Percentiles rank a stretch among this genome's conserved stretches.
Evolutionary conservation across 805 yeast genomes (phyloP).

Genomic region (Ogataea zsoltii): DNA sequence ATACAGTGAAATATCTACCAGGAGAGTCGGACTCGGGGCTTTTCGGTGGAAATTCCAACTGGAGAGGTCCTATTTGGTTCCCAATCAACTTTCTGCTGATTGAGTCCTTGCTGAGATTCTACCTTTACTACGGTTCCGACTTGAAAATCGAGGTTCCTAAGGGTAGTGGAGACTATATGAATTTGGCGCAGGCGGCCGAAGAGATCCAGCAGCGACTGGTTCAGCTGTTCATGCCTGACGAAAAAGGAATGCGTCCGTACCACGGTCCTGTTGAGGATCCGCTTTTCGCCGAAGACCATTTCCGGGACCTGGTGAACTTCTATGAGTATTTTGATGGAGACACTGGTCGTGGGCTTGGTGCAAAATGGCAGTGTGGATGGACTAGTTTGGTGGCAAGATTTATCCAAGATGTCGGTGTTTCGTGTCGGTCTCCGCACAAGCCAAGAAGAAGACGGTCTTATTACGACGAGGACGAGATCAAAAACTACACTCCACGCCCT

Average conservation of each 20-base stretch:
- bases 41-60: slow-evolving; percentile 95
- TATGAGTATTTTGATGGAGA: slow-evolving; percentile 93
- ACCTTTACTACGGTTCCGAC: slow-evolving; percentile 82
- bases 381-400: slow-evolving; percentile 89
- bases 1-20: slow-evolving; percentile 71
- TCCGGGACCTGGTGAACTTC: slow-evolving; percentile 74
- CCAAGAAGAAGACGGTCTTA: slow-evolving; percentile 31
- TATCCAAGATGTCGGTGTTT: slow-evolving; percentile 84
- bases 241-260: slow-evolving; percentile 64
- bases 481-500: slow-evolving; percentile 45
- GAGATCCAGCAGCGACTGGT: slow-evolving; percentile 85
- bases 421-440: slow-evolving; percentile 53
- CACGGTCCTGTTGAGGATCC: slow-evolving; percentile 64
- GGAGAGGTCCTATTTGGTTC: slow-evolving; percentile 99
- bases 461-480: slow-evolving; percentile 37
- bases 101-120: slow-evolving; percentile 85
- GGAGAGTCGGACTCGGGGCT: slow-evolving; percentile 91
- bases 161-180: slow-evolving; percentile 73
- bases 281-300: slow-evolving; percentile 60
- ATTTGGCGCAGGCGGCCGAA: slow-evolving; percentile 88
- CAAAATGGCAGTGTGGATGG: slow-evolving; percentile 96
- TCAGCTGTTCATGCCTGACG: slow-evolving; percentile 69
- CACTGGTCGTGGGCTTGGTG: slow-evolving; percentile 91
- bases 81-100: slow-evolving; percentile 85
- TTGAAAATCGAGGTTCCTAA: slow-evolving; percentile 86